Evolutionary conservation across 192 early-diverging fungal species (phyloP).

Genomic region (Umbelopsis ramanniana): DNA sequence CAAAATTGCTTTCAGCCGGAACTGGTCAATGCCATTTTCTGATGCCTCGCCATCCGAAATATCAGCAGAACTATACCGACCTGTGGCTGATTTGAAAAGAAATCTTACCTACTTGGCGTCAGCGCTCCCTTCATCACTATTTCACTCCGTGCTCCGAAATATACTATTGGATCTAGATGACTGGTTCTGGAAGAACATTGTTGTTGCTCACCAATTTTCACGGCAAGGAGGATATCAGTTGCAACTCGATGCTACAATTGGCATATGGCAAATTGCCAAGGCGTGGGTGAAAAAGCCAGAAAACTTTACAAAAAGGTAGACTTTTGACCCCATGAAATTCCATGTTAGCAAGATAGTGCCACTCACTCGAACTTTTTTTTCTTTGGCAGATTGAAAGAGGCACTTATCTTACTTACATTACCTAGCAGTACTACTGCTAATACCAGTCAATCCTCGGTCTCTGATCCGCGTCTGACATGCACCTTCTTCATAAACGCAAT

Average conservation of each 20-base stretch:
- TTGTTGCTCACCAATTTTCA: conserved; percentile 59
- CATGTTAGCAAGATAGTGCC: too few species aligned
- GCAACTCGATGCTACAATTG: conserved; percentile 48
- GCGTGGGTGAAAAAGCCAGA: conserved; percentile 55
- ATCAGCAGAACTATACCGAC: conserved; percentile 53
- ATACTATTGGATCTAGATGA: conserved; percentile 54
- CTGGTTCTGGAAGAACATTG: conserved; percentile 55
- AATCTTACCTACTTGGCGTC: conserved; percentile 44
- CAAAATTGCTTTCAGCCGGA: conserved; percentile 36
- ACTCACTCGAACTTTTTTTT: background rate
- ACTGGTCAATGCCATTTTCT: conserved; percentile 49
- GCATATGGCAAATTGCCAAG: conserved; percentile 48
- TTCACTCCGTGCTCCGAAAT: conserved; percentile 43
- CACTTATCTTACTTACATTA: conserved; percentile 30
- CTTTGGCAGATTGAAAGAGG: conserved; percentile 33
- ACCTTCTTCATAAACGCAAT: conserved; percentile 24
- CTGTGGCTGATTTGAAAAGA: conserved; percentile 47
- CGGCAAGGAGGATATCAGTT: conserved; percentile 51
- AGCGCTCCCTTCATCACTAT: conserved; percentile 40
- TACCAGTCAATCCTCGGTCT: background rate
- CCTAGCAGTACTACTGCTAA: background rate
- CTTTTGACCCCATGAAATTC: too few species aligned
- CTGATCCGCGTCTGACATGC: conserved; percentile 19
- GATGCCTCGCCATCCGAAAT: conserved; percentile 35
- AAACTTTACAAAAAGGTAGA: conserved; percentile 52